Conservation (phyloP, 2,329 filamentous ascomycete genomes). For the Cercospora zeina region DNA sequence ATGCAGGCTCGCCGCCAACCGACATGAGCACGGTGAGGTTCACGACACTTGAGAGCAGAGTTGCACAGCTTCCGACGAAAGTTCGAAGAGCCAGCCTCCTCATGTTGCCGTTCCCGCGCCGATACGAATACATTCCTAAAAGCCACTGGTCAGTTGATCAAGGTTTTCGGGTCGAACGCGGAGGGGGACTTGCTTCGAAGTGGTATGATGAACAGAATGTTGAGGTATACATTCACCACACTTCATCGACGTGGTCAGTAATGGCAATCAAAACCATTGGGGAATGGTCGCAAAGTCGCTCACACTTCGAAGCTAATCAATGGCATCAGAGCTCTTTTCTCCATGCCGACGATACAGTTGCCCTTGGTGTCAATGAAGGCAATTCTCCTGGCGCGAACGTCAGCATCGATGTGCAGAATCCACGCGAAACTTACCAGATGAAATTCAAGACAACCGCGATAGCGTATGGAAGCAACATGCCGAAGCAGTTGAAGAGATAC, state of each 20-base stretch:
- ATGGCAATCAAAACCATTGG: not conserved
- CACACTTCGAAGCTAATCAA: constrained; percentile 23
- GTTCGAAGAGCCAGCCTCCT: constrained; percentile 19
- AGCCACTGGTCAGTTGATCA: not conserved
- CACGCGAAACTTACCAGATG: constrained; percentile 14
- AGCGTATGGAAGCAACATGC: constrained; percentile 23
- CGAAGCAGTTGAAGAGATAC: constrained; percentile 26
- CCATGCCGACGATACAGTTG: constrained; percentile 22
- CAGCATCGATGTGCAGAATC: not conserved
- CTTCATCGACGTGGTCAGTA: not conserved
- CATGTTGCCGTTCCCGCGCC: constrained; percentile 22
- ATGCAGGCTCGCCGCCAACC: constrained; percentile 20
- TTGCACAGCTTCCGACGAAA: constrained; percentile 25
- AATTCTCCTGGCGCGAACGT: constrained; percentile 17
- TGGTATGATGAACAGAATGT: constrained; percentile 24
- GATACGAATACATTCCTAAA: constrained; percentile 24
- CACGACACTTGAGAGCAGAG: constrained; percentile 21
- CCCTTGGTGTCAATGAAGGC: constrained; percentile 19
- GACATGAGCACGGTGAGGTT: constrained; percentile 23
- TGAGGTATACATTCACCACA: constrained; percentile 24
- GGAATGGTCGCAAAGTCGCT: not conserved
- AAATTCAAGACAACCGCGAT: constrained; percentile 22
- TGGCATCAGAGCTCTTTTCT: constrained; percentile 19
- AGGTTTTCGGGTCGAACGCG: not conserved
- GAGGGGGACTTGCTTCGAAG: constrained; percentile 17